Evolutionary conservation across 2,329 filamentous ascomycete genomes (phyloP), one percentile per base, ranked within the genome.

Genomic region (Microcera coccophila): DNA sequence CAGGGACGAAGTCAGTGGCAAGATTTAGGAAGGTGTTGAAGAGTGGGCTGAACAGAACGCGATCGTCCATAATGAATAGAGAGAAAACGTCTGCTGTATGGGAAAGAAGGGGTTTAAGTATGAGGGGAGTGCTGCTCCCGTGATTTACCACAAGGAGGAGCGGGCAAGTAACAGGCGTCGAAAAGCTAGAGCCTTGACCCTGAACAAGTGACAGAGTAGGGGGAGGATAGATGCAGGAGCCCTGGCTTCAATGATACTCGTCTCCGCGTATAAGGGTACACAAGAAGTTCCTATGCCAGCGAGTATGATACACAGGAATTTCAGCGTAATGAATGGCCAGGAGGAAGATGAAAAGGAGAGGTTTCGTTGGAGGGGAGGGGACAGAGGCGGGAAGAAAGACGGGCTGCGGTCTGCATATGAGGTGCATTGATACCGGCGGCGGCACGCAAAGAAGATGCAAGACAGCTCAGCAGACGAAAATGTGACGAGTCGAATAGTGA

Each of bases 1-100:
- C 32, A 16, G 26, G 22, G 14, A 35, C 9, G 32, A 42, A 8
- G 40, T 58, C 35, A 57, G 53, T 31, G 10, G 34, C 11, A 34
- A 36, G 17, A 18, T 14, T 22, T 14, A 26, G 26, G 29, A 24
- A 31, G 24, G 20, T 4, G 12, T n/a, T 20, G 16, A 24, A 11
- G 14, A 39, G 20, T 34, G 8, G 21, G 42, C 33, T 14, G 22
- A 26, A 12, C 7, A 26, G 12, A 7, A 12, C 22, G 22, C 12
- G 12, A 12, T 26, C 22, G 22, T 26, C 22, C 22, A 26, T 26
- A 26, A 12, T 12, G 22, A 26, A 12, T n/a, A n/a, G n/a, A n/a
- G n/a, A n/a, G n/a, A n/a, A n/a, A n/a, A n/a, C n/a, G n/a, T n/a
- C 22, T 26, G 22, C 22, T 26, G 7, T 12, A 7, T 26, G 22